phyloP scores from a whole-genome alignment of 169 alveolate species.

The Theileria orientalis region DNA sequence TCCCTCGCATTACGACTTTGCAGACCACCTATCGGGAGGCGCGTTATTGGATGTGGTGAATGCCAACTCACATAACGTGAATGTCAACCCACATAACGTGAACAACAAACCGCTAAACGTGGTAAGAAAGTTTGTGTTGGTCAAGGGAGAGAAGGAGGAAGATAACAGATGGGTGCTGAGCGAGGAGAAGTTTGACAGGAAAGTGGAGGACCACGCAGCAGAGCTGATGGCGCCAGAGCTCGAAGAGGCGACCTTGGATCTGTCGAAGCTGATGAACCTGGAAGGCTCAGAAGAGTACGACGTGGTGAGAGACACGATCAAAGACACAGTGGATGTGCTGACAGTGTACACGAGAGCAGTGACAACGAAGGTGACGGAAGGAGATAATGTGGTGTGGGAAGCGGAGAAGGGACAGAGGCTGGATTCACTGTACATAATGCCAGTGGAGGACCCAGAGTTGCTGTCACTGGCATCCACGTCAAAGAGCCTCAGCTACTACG shows the following conservation, averaged over 20 bases:
- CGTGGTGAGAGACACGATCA: not conserved
- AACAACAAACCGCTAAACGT: too few relatives aligned
- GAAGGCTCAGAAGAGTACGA: conserved; percentile 4
- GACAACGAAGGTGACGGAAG: not conserved
- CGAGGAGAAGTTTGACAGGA: not conserved
- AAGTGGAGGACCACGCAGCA: not conserved
- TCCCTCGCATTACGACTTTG: too few relatives aligned
- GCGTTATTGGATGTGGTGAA: too few relatives aligned
- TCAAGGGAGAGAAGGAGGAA: not conserved
- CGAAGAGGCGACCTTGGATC: too few relatives aligned
- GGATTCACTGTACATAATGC: not conserved
- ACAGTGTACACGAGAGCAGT: not conserved
- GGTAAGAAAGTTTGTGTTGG: not conserved
- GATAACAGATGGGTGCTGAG: not conserved
- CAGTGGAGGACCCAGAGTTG: not conserved
- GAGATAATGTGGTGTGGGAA: not conserved
- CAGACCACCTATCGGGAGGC: too few relatives aligned
- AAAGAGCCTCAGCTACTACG: not conserved
- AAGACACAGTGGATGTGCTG: not conserved
- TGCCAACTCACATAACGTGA: too few relatives aligned
- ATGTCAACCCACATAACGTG: too few relatives aligned
- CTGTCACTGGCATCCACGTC: not conserved
- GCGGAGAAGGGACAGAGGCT: not conserved
- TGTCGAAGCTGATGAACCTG: not conserved
- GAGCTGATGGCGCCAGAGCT: too few relatives aligned